Conservation (phyloP, 2,329 filamentous ascomycete genomes). For the Dryadomyces quercus-mongolicae region DNA sequence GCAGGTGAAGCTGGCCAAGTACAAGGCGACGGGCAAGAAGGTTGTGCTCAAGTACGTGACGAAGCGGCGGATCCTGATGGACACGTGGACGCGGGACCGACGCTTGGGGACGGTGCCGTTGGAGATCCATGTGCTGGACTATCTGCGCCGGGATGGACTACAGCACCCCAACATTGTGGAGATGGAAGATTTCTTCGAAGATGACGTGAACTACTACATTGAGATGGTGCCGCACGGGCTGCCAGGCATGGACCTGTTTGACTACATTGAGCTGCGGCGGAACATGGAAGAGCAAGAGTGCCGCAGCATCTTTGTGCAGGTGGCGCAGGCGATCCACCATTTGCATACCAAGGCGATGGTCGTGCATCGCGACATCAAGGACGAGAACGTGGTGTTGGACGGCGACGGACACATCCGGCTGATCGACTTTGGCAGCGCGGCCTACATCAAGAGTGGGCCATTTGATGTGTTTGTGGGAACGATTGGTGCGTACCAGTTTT, state of each 20-base stretch:
- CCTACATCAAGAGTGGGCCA: conserved; percentile 95
- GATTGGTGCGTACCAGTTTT: conserved; percentile 69
- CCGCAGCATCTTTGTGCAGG: conserved; percentile 88
- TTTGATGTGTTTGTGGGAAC: conserved; percentile 99
- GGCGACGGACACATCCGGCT: conserved; percentile 92
- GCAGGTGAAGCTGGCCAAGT: conserved; percentile 86
- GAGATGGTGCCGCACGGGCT: conserved; percentile 94
- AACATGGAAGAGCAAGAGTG: conserved; percentile 96
- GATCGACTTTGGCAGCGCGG: conserved; percentile 95
- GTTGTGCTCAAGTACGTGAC: conserved; percentile 97
- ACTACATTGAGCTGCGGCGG: conserved; percentile 91
- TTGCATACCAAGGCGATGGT: conserved; percentile 83
- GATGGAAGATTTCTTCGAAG: conserved; percentile 64
- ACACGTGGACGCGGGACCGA: conserved; percentile 95
- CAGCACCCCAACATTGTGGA: conserved; percentile 59
- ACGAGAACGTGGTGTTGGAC: conserved; percentile 94
- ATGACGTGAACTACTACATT: conserved; percentile 92
- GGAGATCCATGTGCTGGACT: conserved; percentile 95
- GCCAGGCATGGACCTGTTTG: conserved; percentile 96
- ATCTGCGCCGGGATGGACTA: conserved; percentile 62
- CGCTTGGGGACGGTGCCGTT: conserved; percentile 87
- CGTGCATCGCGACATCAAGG: conserved; percentile 96
- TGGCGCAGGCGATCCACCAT: conserved; percentile 80
- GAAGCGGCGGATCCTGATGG: conserved; percentile 89
- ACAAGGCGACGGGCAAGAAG: conserved; percentile 70